These are phyloP conservation scores for Zizania palustris DNA, from an alignment of 202 grass and related monocot species.

Conservation along the genomic window DNA sequence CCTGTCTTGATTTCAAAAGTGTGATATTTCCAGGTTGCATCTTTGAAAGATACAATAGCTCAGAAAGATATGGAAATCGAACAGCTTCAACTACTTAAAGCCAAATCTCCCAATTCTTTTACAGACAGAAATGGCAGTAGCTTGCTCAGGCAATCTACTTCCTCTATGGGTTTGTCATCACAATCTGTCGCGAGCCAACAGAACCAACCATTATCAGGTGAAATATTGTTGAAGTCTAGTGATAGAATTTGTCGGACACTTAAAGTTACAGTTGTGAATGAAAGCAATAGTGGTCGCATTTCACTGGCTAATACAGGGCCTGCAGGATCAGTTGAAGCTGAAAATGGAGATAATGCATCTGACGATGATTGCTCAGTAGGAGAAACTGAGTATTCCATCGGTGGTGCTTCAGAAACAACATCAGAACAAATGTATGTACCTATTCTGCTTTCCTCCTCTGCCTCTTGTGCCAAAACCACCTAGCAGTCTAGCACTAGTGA, in stretches of 20 bases:
- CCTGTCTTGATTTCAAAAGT: conserved; percentile 24
- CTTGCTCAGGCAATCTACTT: conserved; percentile 51
- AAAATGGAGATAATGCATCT: conserved; percentile 73
- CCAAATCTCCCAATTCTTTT: conserved; percentile 50
- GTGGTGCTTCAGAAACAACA: conserved; percentile 59
- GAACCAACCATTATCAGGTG: conserved; percentile 45
- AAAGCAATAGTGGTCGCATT: conserved; percentile 38
- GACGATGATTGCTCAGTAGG: conserved; percentile 68
- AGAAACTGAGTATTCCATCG: conserved; percentile 72
- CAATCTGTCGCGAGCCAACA: conserved; percentile 44
- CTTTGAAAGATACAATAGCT: conserved; percentile 80
- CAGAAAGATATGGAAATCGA: conserved; percentile 91
- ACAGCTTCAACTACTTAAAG: conserved; percentile 65
- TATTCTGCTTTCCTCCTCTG: not conserved
- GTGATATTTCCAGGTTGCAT: conserved; percentile 67
- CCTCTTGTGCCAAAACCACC: not conserved
- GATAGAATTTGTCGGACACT: conserved; percentile 6
- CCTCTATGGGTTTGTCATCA: conserved; percentile 42
- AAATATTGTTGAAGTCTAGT: conserved; percentile 20
- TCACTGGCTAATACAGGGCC: conserved; percentile 26
- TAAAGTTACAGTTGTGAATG: conserved; percentile 36
- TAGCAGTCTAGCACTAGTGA: no score
- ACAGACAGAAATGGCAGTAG: conserved; percentile 38
- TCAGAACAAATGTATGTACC: conserved; percentile 35
- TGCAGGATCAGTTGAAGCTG: conserved; percentile 48